Evolutionary conservation across 2,329 filamentous ascomycete species (phyloP).

Genomic region (Colletotrichum tofieldiae): DNA sequence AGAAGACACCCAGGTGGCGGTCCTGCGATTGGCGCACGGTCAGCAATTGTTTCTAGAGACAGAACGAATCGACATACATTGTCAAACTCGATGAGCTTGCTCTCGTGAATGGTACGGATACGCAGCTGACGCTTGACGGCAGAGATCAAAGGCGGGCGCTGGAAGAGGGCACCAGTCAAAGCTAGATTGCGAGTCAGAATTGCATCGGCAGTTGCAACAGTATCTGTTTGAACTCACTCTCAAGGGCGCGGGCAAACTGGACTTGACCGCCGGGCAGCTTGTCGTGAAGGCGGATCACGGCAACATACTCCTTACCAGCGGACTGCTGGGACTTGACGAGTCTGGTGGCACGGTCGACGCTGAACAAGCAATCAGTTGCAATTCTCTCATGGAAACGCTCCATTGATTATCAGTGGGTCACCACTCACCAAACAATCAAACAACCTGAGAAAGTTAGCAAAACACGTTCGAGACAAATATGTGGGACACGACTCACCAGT

Average conservation of each 20-base stretch:
- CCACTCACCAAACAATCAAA: constrained; percentile 43
- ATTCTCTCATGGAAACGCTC: constrained; percentile 10
- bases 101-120: constrained; percentile 98
- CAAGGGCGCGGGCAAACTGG: constrained; percentile 92
- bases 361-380: constrained; percentile 10
- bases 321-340: constrained; percentile 99
- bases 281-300: constrained; percentile 94
- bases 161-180: constrained; percentile 96
- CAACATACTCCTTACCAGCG: constrained; percentile 99
- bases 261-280: constrained; percentile 94
- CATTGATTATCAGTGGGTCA: constrained; percentile 1
- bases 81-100: constrained; percentile 97
- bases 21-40: constrained; percentile 61
- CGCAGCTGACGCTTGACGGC: constrained; percentile 99
- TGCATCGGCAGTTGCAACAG: constrained; percentile 5
- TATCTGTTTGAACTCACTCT: constrained; percentile 64
- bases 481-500: constrained; percentile 77
- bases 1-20: constrained; percentile 96
- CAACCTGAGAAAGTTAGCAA: constrained; percentile 48
- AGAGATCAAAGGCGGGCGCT: constrained; percentile 96
- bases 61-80: constrained; percentile 63
- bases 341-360: constrained; percentile 93
- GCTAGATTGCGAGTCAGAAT: constrained; percentile 52
- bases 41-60: constrained; percentile 20
- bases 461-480: constrained; percentile 81